Base-by-base conservation (phyloP, 2,329 filamentous ascomycete species). In the Thelonectria discophora region DNA sequence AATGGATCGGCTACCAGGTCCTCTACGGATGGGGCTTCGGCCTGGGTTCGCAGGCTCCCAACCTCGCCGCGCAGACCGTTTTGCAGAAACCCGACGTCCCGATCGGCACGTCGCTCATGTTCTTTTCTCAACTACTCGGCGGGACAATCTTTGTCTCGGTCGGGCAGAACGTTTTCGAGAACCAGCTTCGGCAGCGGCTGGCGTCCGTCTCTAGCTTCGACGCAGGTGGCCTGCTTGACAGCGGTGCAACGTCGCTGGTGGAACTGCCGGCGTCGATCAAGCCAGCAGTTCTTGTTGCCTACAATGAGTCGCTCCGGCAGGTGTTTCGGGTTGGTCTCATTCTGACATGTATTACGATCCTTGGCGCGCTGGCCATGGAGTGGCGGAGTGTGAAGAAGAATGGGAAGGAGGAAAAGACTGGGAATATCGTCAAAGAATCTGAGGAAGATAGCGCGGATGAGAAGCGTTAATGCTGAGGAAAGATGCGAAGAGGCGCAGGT, bases 251-350 rank as follows among this genome's bases (percentile, higher is more conserved):
- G 0, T 64, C 61, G 1, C 20, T 66, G 2, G 54, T 47, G 2
- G 20, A 63, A 10, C 21, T 67, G 1, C 63, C 64, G 2, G 10
- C 30, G 10, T 46, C 64, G 2, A 43, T 56, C 21, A 62, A 55
- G 5, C 27, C 27, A 2, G 52, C 46, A 2, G 61, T 69, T 1
- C 27, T 74, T 13, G 13, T 56, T 7, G 84, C 83, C 0, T 90
- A 90, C 75, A 89, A 89, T 66, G 67, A 76, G 7, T 81, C 86
- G 0, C 69, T 90, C 12, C 79, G 78, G 1, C 72, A 80, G 48
- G 81, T 81, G 0, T 89, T 87, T 69, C 83, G 84, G 61, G 82
- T 88, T 2, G 79, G 79, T 1, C 75, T 86, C 6, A 82, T 83
- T 0, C 73, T 85, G 58, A 77, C 80, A 0, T 76, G 77, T 4